Evolutionary conservation across 2,329 filamentous ascomycete species (phyloP).

Genomic region (Xylariaceae sp.): DNA sequence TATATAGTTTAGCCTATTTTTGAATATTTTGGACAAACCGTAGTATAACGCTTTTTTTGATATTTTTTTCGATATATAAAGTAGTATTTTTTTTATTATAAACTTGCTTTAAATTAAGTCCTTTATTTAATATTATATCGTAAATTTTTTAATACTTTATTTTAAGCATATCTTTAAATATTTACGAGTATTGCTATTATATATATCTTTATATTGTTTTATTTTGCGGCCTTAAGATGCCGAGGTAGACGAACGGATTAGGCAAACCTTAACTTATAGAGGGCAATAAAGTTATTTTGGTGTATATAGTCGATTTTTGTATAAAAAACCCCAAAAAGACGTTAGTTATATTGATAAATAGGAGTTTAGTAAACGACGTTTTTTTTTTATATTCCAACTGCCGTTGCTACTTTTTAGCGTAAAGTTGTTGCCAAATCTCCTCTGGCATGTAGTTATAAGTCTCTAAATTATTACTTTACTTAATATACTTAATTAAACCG

Average conservation of each 20-base stretch:
- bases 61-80: conserved; percentile 29
- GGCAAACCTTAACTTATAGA: too few species aligned
- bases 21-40: conserved; percentile 31
- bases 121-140: not conserved
- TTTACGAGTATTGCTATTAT: too few species aligned
- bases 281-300: too few species aligned
- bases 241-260: too few species aligned
- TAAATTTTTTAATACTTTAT: too few species aligned
- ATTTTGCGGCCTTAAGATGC: too few species aligned
- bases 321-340: conserved; percentile 10
- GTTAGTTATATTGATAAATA: conserved; percentile 1
- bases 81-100: conserved; percentile 27
- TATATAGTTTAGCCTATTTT: conserved; percentile 17
- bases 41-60: conserved; percentile 28
- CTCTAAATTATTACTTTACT: not conserved
- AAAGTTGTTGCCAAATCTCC: not conserved
- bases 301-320: too few species aligned
- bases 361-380: not conserved
- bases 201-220: too few species aligned
- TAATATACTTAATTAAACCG: not conserved
- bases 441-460: not conserved
- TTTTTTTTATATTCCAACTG: not conserved
- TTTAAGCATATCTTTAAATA: too few species aligned
- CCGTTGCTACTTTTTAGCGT: not conserved
- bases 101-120: conserved; percentile 26